Conservation (phyloP, 352 stramenopile species). For the Globisporangium sylvaticum region DNA sequence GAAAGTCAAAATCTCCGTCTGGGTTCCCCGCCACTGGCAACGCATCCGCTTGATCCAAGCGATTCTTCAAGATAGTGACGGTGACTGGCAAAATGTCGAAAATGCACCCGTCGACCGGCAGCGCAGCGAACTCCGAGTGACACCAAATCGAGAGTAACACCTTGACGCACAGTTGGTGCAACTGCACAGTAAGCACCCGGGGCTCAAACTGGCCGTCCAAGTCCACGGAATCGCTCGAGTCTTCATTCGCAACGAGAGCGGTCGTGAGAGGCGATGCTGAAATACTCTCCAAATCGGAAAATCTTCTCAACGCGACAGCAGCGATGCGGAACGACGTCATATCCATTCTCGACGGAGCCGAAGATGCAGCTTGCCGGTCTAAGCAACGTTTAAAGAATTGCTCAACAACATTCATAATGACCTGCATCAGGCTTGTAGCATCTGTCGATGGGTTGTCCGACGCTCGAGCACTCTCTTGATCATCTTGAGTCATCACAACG, state of each 20-base stretch:
- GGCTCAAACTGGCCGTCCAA: conserved; percentile 37
- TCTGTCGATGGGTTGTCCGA: conserved; percentile 20
- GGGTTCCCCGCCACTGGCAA: not conserved
- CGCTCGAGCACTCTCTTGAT: conserved; percentile 5
- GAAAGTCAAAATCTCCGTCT: conserved; percentile 29
- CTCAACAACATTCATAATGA: conserved; percentile 52
- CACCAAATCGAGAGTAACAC: conserved; percentile 59
- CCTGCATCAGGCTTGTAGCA: conserved; percentile 37
- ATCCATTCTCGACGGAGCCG: conserved; percentile 46
- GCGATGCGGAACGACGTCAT: conserved; percentile 67
- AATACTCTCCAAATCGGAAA: conserved; percentile 68
- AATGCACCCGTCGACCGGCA: conserved; percentile 48
- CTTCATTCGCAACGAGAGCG: conserved; percentile 52
- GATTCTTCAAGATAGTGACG: conserved; percentile 75
- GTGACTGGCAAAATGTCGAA: conserved; percentile 62
- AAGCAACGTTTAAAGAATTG: conserved; percentile 21
- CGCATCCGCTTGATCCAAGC: conserved; percentile 44
- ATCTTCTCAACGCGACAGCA: conserved; percentile 47
- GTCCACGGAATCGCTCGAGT: conserved; percentile 20
- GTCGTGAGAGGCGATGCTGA: conserved; percentile 59
- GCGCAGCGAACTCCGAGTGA: conserved; percentile 38
- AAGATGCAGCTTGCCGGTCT: not conserved
- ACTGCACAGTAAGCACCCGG: conserved; percentile 44
- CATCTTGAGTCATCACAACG: conserved; percentile 26
- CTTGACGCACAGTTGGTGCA: conserved; percentile 61